phyloP scores from a whole-genome alignment of 2,329 filamentous ascomycete species.

The Fusarium sp. region DNA sequence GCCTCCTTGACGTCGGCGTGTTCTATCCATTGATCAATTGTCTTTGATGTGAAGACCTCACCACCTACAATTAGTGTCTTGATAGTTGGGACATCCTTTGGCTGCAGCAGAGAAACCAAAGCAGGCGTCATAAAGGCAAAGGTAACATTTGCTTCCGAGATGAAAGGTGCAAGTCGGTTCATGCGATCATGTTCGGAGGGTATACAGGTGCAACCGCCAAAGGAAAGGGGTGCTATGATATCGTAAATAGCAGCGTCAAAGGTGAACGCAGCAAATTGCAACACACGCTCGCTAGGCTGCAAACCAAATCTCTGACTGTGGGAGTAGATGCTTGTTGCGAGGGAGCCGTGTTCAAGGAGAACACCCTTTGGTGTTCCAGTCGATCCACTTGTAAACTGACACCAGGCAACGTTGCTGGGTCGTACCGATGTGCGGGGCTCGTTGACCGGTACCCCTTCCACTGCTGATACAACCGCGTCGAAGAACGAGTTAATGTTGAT shows the following conservation, averaged over 20 bases:
- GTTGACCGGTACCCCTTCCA: background rate
- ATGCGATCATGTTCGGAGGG: constrained; percentile 2
- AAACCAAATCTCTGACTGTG: background rate
- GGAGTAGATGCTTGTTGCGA: background rate
- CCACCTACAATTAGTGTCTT: background rate
- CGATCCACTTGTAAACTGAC: background rate
- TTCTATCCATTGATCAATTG: background rate
- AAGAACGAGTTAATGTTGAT: background rate
- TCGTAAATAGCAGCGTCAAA: constrained; percentile 4
- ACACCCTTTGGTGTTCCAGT: constrained; percentile 7
- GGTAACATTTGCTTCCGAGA: background rate
- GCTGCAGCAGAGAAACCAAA: background rate
- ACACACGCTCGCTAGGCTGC: background rate
- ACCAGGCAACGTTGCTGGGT: background rate
- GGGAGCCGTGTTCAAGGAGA: background rate
- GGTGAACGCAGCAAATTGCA: constrained; percentile 1
- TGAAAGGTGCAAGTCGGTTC: constrained; percentile 2
- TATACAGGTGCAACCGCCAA: background rate
- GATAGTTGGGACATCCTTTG: background rate
- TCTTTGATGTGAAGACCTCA: background rate
- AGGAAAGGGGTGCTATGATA: background rate
- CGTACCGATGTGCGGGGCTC: background rate
- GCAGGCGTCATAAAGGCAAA: background rate
- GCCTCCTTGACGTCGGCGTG: background rate
- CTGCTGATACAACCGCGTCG: background rate